These are phyloP conservation scores for Mortierella alpina DNA, from an alignment of 192 early-diverging fungal species.

Conservation along the genomic window DNA sequence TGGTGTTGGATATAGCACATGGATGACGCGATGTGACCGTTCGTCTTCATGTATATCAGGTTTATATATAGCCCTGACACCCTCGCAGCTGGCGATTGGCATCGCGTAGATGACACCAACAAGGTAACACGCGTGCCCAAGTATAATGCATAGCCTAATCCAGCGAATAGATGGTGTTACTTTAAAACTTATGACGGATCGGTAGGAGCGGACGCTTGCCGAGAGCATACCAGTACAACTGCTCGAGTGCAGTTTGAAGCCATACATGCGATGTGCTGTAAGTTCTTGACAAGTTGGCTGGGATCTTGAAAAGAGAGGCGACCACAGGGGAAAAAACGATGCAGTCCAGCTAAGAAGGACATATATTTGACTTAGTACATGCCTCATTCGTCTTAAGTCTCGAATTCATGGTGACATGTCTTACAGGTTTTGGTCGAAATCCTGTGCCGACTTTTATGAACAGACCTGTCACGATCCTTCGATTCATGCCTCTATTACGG, in stretches of 20 bases:
- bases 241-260: constrained; percentile 31
- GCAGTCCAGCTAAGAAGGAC: constrained; percentile 40
- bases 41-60: no score
- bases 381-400: neutral
- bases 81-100: no score
- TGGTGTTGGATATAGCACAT: no score
- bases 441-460: constrained; percentile 45
- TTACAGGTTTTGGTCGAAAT: constrained; percentile 47
- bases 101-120: no score
- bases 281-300: constrained; percentile 6
- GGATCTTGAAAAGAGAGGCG: constrained; percentile 28
- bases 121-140: no score
- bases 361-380: neutral
- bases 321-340: constrained; percentile 31
- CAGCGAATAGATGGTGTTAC: no score
- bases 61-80: no score
- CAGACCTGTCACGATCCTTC: constrained; percentile 35
- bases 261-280: constrained; percentile 1
- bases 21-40: no score
- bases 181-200: no score
- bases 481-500: constrained; percentile 43
- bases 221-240: constrained; percentile 31
- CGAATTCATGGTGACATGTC: neutral
- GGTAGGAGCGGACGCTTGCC: no score
- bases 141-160: no score